phyloP scores from a whole-genome alignment of 2,329 filamentous ascomycete species.

The Clonostachys byssicola region DNA sequence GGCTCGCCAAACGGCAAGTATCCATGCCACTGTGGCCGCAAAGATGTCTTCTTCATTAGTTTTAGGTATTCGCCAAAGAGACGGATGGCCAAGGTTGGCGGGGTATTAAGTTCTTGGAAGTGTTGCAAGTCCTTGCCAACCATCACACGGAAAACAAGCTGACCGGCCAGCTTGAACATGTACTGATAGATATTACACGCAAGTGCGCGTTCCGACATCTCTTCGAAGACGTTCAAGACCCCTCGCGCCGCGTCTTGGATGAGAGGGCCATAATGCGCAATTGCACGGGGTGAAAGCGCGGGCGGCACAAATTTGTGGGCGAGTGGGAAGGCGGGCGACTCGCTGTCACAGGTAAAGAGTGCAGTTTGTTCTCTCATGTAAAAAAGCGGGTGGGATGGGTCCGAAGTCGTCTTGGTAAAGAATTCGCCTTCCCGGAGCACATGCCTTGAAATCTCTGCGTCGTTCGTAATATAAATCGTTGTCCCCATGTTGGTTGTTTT shows the following conservation, averaged over 20 bases:
- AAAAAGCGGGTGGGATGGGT: slow-evolving; percentile 39
- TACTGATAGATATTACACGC: slow-evolving; percentile 44
- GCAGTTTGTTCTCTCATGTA: slow-evolving; percentile 36
- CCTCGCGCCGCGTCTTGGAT: slow-evolving; percentile 53
- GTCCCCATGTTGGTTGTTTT: slow-evolving; percentile 47
- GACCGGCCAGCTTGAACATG: slow-evolving; percentile 43
- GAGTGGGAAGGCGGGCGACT: slow-evolving; percentile 41
- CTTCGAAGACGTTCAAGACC: slow-evolving; percentile 43
- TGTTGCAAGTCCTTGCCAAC: slow-evolving; percentile 41
- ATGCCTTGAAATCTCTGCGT: slow-evolving; percentile 38
- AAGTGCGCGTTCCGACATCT: slow-evolving; percentile 40
- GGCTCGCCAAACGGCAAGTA: slow-evolving; percentile 55
- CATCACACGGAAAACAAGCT: slow-evolving; percentile 37
- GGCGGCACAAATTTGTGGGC: slow-evolving; percentile 61
- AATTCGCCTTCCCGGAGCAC: slow-evolving; percentile 43
- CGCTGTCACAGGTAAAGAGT: slow-evolving; percentile 45
- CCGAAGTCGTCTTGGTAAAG: slow-evolving; percentile 46
- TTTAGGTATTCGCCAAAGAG: slow-evolving; percentile 43
- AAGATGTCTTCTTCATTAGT: slow-evolving; percentile 53
- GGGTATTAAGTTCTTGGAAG: slow-evolving; percentile 36
- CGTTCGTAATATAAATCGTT: slow-evolving; percentile 44
- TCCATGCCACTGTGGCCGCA: slow-evolving; percentile 48
- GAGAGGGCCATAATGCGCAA: slow-evolving; percentile 53
- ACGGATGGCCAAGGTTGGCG: slow-evolving; percentile 44
- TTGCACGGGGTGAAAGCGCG: slow-evolving; percentile 53